Base-by-base conservation (phyloP, 2,329 filamentous ascomycete genomes). In the Xylariaceae sp. region DNA sequence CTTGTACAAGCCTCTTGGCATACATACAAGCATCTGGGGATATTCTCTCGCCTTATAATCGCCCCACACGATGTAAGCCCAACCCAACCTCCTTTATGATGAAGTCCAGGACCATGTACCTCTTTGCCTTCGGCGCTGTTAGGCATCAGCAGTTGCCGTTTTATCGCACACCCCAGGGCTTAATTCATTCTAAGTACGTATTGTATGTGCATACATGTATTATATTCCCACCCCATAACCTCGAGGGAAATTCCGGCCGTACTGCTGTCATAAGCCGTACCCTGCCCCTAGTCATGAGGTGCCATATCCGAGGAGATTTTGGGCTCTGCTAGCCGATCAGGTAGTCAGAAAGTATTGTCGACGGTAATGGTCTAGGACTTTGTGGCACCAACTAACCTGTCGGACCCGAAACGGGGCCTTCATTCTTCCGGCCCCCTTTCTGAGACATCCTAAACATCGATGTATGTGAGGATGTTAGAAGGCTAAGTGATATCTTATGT, bases 41-140 rank as follows among this genome's bases (percentile, higher is more conserved):
- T 57, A 40, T 57, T 58, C 57, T 58, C 57, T 54, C 52, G 54
- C 56, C 60, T 54, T 58, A 54, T 48, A 18, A 40, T 54, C 54
- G 52, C 60, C 60, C 60, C 60, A 40, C 60, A 48, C 52, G 55
- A 54, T 47, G 21, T 40, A 46, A 54, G 48, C 50, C 60, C 54
- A 62, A 62, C 52, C 48, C 56, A 48, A 23, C 44, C n/a, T 46
- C 44, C 44, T 44, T 52, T 21, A 23, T 20, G 47, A 19, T 52
- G 45, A 57, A 54, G 50, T 52, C 48, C 52, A 44, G 53, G 51
- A 37, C 20, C 50, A 61, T 56, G 57, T 60, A 62, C 54, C 54
- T 62, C 60, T 60, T 52, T 52, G 46, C 20, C 56, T 56, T 56
- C 42, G 60, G 54, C 47, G 54, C 49, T 37, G 44, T 5, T 37